Base-by-base conservation (phyloP, 371 early-diverging fungal species). In the Choanephora cucurbitarum region DNA sequence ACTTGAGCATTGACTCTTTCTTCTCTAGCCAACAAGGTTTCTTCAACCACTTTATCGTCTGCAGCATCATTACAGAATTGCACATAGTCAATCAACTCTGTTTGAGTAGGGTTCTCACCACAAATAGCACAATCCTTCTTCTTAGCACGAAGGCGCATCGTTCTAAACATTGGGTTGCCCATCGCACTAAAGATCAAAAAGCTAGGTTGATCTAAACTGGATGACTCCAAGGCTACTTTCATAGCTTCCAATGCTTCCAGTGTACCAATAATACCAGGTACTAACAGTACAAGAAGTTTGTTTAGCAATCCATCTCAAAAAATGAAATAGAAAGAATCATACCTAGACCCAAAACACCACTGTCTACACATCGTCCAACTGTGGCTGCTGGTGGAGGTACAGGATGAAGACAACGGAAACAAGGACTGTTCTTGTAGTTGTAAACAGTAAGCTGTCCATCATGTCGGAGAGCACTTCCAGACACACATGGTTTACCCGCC, bases 351-450 rank as follows among this genome's bases (percentile, higher is more conserved):
- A 99, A 72, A 8, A 99, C 98, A n/a, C 99, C 99, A n/a, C 90
- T 92, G 63, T 96, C 96, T 13, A 89, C 83, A 73, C 99, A 99
- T 67, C 86, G 93, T 15, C 88, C 85, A 24, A 95, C 91, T 13
- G 93, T 82, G 44, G 90, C 93, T 1, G 93, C 76, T 6, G 95
- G 92, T 8, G 97, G 94, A 15, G 93, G 95, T 15, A 66, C 83
- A 4, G 99, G 98, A 73, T 94, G 98, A 47, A 99, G 67, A 70
- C 99, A 99, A 44, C 99, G 86, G 70, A 98, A 99, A 79, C 99
- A 99, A 11, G 98, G 96, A 1, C 95, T 93, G 44, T 80, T 83
- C 18, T 85, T 70, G 66, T 93, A 83, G 64, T 94, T 89, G 70
- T 94, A 94, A 11, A 93, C 81, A 1, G 93, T 92, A 44, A 97